phyloP scores from a whole-genome alignment of 495 filamentous ascomycete species.

The Penicillium canariense region DNA sequence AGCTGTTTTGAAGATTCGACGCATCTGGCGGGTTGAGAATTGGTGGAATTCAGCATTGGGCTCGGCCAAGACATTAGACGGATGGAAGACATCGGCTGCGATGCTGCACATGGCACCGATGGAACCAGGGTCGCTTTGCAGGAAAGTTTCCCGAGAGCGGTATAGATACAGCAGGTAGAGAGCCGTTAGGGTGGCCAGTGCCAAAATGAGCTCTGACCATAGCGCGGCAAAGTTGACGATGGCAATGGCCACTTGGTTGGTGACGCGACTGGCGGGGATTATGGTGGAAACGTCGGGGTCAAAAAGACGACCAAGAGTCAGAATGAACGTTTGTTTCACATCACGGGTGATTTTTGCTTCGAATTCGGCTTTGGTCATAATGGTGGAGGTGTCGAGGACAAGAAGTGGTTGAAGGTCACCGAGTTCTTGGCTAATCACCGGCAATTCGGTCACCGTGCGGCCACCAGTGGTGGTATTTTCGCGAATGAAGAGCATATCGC shows the following conservation, averaged over 20 bases:
- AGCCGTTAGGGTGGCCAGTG: conserved; percentile 22
- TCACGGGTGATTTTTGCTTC: conserved; percentile 29
- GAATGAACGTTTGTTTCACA: conserved; percentile 36
- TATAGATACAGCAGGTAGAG: conserved; percentile 33
- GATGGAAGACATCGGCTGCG: conserved; percentile 35
- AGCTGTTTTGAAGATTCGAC: conserved; percentile 31
- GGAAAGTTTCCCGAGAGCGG: conserved; percentile 32
- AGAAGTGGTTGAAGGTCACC: conserved; percentile 36
- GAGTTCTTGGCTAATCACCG: conserved; percentile 37
- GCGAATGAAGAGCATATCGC: conserved; percentile 37
- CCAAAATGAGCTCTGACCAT: conserved; percentile 35
- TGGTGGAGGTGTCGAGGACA: conserved; percentile 31
- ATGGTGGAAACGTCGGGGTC: conserved; percentile 31
- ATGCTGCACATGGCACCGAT: conserved; percentile 46
- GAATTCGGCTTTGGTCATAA: conserved; percentile 36
- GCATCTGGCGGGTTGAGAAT: conserved; percentile 39
- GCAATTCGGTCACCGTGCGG: conserved; percentile 34
- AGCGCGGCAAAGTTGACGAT: conserved; percentile 34
- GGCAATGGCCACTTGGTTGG: conserved; percentile 33
- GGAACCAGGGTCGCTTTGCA: conserved; percentile 40
- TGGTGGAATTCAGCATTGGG: conserved; percentile 36
- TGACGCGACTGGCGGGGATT: conserved; percentile 23
- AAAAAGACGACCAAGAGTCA: conserved; percentile 38
- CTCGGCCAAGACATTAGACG: conserved; percentile 32
- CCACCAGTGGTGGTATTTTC: conserved; percentile 31